phyloP scores from a whole-genome alignment of 108 stramenopile species.

The Parietichytrium sp. region DNA sequence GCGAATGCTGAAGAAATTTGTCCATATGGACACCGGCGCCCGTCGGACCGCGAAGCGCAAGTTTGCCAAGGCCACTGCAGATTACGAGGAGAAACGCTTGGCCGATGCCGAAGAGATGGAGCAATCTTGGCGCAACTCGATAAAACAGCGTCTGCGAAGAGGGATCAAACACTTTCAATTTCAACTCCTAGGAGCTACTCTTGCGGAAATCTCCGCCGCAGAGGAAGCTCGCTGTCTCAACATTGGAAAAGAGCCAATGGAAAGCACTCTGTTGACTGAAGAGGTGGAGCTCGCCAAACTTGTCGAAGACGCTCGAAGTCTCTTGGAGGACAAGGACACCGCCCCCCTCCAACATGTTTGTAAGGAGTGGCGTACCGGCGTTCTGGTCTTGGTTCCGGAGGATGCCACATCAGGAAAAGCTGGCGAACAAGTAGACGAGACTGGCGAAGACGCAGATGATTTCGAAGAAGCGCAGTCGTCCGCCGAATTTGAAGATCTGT shows the following conservation, averaged over 20 bases:
- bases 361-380: not conserved
- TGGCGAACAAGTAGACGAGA: too few relatives aligned
- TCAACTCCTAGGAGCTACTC: not conserved
- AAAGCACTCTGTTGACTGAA: not conserved
- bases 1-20: conserved; percentile 34
- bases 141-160: not conserved
- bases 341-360: not conserved
- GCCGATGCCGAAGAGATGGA: conserved; percentile 33
- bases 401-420: too few relatives aligned
- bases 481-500: too few relatives aligned
- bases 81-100: conserved; percentile 18
- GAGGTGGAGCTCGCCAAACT: conserved; percentile 6
- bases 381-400: not conserved
- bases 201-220: not conserved
- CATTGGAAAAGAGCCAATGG: too few relatives aligned
- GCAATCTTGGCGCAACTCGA: conserved; percentile 17
- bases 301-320: not conserved
- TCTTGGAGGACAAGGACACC: not conserved
- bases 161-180: not conserved
- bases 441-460: not conserved
- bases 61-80: conserved; percentile 38
- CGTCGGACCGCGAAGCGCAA: conserved; percentile 18
- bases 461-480: not conserved
- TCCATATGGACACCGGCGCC: conserved; percentile 35
- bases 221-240: conserved; percentile 24